Conservation (phyloP, 2,329 filamentous ascomycete species). For the Fusarium armeniacum region DNA sequence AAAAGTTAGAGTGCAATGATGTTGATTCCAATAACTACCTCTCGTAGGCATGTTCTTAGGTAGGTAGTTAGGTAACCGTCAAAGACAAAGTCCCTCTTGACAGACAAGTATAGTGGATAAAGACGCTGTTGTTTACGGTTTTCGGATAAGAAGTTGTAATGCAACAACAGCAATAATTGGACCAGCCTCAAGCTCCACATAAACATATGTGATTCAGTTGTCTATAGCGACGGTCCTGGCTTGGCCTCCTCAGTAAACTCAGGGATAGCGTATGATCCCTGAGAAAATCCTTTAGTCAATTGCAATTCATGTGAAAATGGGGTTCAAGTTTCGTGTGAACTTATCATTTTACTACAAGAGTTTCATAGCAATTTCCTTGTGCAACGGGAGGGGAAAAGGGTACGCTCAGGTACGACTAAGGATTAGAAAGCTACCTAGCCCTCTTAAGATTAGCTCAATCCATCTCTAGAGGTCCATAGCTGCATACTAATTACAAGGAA, state of each 20-base stretch:
- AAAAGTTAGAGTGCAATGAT: neutral
- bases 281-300: neutral
- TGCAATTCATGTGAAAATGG: slow-evolving; percentile 10
- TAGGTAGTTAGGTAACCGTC: neutral
- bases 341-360: neutral
- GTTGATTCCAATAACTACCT: neutral
- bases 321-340: neutral
- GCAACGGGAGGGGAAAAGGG: neutral
- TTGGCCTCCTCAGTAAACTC: neutral
- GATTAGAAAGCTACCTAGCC: slow-evolving; percentile 1
- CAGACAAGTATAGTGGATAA: neutral
- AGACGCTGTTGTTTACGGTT: neutral
- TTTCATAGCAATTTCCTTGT: slow-evolving; percentile 13
- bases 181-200: slow-evolving; percentile 1
- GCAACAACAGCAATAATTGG: neutral
- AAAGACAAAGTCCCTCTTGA: neutral
- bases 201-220: slow-evolving; percentile 8
- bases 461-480: neutral
- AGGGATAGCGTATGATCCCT: neutral
- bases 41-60: neutral
- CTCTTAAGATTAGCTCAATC: slow-evolving; percentile 27
- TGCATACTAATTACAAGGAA: slow-evolving; percentile 35
- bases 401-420: slow-evolving; percentile 20
- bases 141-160: neutral
- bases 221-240: neutral